Evolutionary conservation across 148 eudicot species (phyloP).

Genomic region (Diospyros kaki): DNA sequence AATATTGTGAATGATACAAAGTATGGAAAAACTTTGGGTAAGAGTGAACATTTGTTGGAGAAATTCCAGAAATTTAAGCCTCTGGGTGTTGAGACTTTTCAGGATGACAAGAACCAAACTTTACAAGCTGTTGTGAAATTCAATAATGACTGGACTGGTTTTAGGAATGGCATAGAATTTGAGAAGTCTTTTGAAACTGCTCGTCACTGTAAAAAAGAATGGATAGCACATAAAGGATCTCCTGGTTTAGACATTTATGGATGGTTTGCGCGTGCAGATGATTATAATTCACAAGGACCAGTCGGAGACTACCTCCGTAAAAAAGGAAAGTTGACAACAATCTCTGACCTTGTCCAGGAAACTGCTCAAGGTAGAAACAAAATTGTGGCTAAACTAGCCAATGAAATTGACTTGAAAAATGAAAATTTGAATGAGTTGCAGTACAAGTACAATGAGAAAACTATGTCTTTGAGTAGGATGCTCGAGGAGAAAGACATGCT

Average conservation of each 20-base stretch:
- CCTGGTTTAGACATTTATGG: conserved; percentile 50
- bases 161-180: conserved; percentile 57
- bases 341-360: conserved; percentile 44
- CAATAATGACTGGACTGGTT: conserved; percentile 60
- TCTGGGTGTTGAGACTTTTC: conserved; percentile 34
- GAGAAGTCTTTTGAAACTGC: conserved; percentile 66
- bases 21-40: conserved; percentile 27
- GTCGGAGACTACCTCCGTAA: conserved; percentile 60
- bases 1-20: conserved; percentile 40
- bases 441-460: conserved; percentile 43
- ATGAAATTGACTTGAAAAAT: conserved; percentile 48
- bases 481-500: conserved; percentile 55
- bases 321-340: conserved; percentile 50
- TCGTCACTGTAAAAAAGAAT: conserved; percentile 61
- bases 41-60: conserved; percentile 41
- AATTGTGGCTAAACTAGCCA: conserved; percentile 42
- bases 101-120: conserved; percentile 29
- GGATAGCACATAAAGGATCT: conserved; percentile 27
- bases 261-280: conserved; percentile 78
- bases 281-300: conserved; percentile 44
- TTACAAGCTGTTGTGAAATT: conserved; percentile 56
- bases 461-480: conserved; percentile 48
- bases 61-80: conserved; percentile 50
- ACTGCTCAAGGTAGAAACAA: conserved; percentile 27
- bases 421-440: conserved; percentile 48